phyloP scores from a whole-genome alignment of 768 basidiomycete species.

The Lentinula raphanica region DNA sequence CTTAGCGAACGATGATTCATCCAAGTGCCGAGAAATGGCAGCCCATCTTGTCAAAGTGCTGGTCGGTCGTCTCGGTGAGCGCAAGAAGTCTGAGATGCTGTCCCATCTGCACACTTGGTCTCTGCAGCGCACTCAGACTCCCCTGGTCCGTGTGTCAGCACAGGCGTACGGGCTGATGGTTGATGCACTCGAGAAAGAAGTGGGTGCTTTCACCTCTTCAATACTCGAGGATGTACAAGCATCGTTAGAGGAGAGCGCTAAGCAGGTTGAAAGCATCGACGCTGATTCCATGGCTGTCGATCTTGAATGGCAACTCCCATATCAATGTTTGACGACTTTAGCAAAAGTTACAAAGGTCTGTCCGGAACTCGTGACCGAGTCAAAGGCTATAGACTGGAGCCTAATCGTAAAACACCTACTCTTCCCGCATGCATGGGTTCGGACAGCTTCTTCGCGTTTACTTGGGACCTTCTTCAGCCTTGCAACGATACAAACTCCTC shows the following conservation, averaged over 20 bases:
- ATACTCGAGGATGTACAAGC: constrained; percentile 56
- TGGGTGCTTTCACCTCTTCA: constrained; percentile 35
- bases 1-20: constrained; percentile 88
- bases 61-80: constrained; percentile 60
- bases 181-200: constrained; percentile 54
- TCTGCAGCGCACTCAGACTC: constrained; percentile 49
- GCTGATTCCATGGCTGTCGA: constrained; percentile 45
- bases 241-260: constrained; percentile 40
- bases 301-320: constrained; percentile 76
- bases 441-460: constrained; percentile 71
- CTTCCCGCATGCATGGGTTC: constrained; percentile 94
- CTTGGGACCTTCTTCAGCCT: constrained; percentile 66
- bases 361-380: constrained; percentile 41
- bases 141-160: constrained; percentile 66
- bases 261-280: constrained; percentile 34
- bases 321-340: constrained; percentile 68
- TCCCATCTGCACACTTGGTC: constrained; percentile 81
- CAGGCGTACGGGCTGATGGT: constrained; percentile 82
- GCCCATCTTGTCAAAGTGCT: constrained; percentile 77
- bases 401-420: constrained; percentile 60
- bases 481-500: constrained; percentile 37
- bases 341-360: constrained; percentile 57
- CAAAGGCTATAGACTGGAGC: constrained; percentile 55
- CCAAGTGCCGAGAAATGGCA: constrained; percentile 86
- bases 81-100: constrained; percentile 49